These are phyloP conservation scores for Rhytidiadelphus loreus DNA, from an alignment of 225 moss, liverwort and hornwort species.

Conservation along the genomic window DNA sequence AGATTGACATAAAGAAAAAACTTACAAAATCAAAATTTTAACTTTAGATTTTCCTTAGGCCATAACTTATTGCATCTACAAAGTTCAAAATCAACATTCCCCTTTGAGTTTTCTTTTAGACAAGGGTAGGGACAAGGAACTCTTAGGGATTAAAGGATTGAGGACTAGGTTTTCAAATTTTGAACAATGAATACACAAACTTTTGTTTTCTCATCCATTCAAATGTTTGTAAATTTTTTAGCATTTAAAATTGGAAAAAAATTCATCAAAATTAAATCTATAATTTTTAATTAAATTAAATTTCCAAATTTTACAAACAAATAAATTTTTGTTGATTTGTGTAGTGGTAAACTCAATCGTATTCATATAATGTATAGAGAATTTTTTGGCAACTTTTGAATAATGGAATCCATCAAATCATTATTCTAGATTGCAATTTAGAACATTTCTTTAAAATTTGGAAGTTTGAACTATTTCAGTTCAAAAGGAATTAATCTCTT, in stretches of 20 bases:
- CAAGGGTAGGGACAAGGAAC: fast-evolving
- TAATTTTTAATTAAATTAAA: not conserved
- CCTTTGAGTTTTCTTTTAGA: fast-evolving
- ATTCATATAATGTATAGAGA: fast-evolving
- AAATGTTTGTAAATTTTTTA: not conserved
- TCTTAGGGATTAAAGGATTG: fast-evolving
- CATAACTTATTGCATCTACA: not conserved
- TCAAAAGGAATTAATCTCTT: not conserved
- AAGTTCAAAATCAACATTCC: not conserved
- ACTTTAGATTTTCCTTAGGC: not conserved
- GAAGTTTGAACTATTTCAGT: not conserved
- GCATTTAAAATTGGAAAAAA: not conserved
- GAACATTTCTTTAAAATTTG: not conserved
- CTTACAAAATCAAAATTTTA: not conserved
- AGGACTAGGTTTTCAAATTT: not conserved
- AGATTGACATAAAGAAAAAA: not conserved
- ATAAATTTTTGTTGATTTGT: not conserved
- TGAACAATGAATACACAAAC: not conserved
- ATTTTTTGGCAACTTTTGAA: not conserved
- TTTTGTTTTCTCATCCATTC: not conserved
- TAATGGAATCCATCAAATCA: not conserved
- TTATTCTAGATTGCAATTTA: not conserved
- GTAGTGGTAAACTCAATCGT: not conserved
- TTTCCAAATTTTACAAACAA: not conserved
- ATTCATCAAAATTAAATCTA: not conserved